Evolutionary conservation across 352 stramenopile genomes (phyloP), one percentile per base, ranked within the genome.

Genomic region (Phytophthora capsici): DNA sequence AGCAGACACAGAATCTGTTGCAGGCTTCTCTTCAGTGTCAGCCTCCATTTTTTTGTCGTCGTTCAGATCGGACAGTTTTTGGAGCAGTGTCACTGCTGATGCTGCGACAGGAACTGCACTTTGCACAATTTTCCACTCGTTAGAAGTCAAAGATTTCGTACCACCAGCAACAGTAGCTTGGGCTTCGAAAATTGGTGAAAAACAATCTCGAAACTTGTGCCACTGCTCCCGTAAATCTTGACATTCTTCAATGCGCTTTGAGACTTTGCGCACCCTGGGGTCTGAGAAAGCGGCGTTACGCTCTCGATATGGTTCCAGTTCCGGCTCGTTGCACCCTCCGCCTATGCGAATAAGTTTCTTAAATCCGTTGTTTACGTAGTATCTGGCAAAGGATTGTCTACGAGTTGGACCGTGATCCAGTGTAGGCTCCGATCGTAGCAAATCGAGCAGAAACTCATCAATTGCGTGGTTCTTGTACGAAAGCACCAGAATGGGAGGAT

Each of bases 381-480:
- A 82, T 52, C 45, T 41, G 9, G 52, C 28, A 23, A 65, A 76
- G 53, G 49, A 57, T 8, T 16, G 10, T 28, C 32, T 65, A 5
- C 7, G 19, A 46, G 2, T 59, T 26, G 55, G 32, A 3, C 13
- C 49, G 37, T 86, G 63, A 2, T 70, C 48, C 28, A 88, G 51
- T 2, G 66, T 65, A 26, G 66, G 63, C 32, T 91, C 80, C 0
- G 76, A 73, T 30, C 80, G 83, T 5, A 95, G 59, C 23, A 96
- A 69, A 47, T 96, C 89, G 19, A 86, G 34, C 22, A 95, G 37
- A 60, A 96, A 95, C 43, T 95, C 88, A 61, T 96, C 89, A 34
- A 92, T 93, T 22, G 87, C 87, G 59, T 96, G 87, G 61, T 96
- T 96, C 60, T 95, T 96, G 76, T 96, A 96, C 22, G 80, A 93